Evolutionary conservation across 495 filamentous ascomycete genomes (phyloP), one percentile per base, ranked within the genome.

Genomic region (Evansstolkia leycettana): DNA sequence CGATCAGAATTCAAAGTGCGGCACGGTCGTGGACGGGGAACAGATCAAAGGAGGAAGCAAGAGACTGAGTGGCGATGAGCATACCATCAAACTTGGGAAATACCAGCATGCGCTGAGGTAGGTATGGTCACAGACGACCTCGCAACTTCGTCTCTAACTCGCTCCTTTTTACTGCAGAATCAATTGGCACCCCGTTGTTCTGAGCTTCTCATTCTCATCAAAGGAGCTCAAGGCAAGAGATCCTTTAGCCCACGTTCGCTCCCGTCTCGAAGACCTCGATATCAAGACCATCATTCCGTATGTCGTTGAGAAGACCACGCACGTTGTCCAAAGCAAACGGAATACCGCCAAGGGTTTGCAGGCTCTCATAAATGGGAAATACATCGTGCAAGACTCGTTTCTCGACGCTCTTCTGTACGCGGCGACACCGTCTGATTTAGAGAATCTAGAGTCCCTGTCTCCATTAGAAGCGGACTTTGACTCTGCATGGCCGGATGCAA

Each of bases 291-390:
- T 82, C 28, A 64, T 70, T 13, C 74, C 79, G 11, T 96, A 83
- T 51, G 62, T 86, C 2, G 52, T 69, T 25, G 71, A 57, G 27
- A 54, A 65, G 0, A 95, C 90, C 0, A 92, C 89, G 0, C 88
- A 98, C 54, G 80, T 93, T 13, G 77, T 96, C 13, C 76, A 84
- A 11, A 80, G 73, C 50, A 95, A 94, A 57, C 72, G 90, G 27
- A 98, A 98, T 56, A 87, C 82, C 0, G 73, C 86, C 2, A 85
- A 83, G 40, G 81, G 79, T 0, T 58, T 96, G 3, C 86, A 93
- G 48, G 89, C 84, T n/a, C 65, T 98, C 15, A 76, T 94, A 33
- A 81, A 88, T 43, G 86, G 71, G 9, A 81, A 70, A 63, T 76
- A 76, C 42, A 80, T 96, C 31, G 88, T 95, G 9, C 75, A 78